phyloP scores from a whole-genome alignment of 192 early-diverging fungal genomes.

The Mortierella antarctica region DNA sequence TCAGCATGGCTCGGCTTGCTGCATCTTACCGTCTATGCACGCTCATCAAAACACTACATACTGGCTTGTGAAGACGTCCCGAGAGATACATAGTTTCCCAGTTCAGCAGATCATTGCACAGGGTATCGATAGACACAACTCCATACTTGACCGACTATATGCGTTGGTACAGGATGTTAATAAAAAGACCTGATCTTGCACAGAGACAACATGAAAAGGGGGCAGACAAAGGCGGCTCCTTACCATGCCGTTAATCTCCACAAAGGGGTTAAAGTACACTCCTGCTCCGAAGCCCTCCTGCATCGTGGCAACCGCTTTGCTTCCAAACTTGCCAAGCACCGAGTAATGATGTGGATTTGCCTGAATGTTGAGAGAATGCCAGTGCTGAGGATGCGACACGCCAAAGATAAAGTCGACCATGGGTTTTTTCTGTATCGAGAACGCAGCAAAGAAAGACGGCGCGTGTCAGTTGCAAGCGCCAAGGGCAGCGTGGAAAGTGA shows the following conservation, averaged over 20 bases:
- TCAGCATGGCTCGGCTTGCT: neutral
- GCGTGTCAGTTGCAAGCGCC: constrained; percentile 2
- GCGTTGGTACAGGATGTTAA: neutral
- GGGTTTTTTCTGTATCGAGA: constrained; percentile 65
- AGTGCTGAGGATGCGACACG: constrained; percentile 94
- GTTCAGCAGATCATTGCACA: constrained; percentile 89
- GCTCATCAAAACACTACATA: constrained; percentile 46
- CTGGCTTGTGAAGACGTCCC: constrained; percentile 97
- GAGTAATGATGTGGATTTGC: constrained; percentile 95
- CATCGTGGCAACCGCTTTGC: constrained; percentile 73
- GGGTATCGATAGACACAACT: constrained; percentile 89
- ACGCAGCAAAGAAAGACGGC: no score
- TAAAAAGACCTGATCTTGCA: neutral
- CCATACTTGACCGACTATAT: constrained; percentile 91
- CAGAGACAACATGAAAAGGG: neutral
- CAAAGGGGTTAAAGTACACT: constrained; percentile 96
- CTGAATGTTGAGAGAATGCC: constrained; percentile 97
- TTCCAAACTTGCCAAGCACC: constrained; percentile 78
- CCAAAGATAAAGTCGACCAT: constrained; percentile 98
- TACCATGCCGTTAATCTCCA: constrained; percentile 88
- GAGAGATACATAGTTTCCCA: constrained; percentile 98
- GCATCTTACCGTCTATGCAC: neutral
- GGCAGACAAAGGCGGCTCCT: constrained; percentile 4
- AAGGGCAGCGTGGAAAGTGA: neutral
- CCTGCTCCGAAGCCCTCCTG: constrained; percentile 91